Evolutionary conservation across 345 rosid species (phyloP), one percentile per base, ranked within the genome.

Genomic region (Conringia planisiliqua): DNA sequence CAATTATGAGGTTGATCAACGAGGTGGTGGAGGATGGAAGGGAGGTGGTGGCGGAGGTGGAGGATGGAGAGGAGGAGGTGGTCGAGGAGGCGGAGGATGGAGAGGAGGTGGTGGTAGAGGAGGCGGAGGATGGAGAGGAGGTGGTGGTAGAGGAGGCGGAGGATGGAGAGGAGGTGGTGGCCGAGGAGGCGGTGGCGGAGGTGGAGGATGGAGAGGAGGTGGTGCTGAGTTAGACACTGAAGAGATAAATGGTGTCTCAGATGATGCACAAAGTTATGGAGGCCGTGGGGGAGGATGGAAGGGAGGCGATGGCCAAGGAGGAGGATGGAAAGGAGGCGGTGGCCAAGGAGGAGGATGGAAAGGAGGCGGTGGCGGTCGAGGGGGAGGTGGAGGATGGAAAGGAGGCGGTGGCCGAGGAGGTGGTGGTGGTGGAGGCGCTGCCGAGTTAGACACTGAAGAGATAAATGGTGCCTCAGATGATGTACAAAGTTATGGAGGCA

Each of bases 1-100:
- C 11, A 62, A 12, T 39, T 62, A 61, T 48, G 67, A 71, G 35
- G 48, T 59, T 61, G 61, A 72, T 72, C 61, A 72, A 18, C 38
- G 20, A 38, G 46, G 50, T 10, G 59, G 58, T 0, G 72, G 62
- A n/a, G 51, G 72, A 17, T 20, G 62, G 38, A 17, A 8, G 3
- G 61, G 61, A 0, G 71, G 35, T 6, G 35, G 71, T 0, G 46
- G 50, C 11, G 20, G 51, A 2, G 63, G 63, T 4, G 42, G 55
- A 10, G 70, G 71, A 3, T 66, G 70, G 70, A 18, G 3, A 0
- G 65, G 63, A 35, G 64, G 64, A 0, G 44, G 44, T 12, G 44
- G 44, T 4, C 3, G 0, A 29, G 63, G 73, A 0, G 73, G n/a
- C n/a, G n/a, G 24, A 22, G 24, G 24, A 22, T 22, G 24, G 24